Evolutionary conservation across 2,329 filamentous ascomycete species (phyloP).

Genomic region (Plenodomus tracheiphilus): DNA sequence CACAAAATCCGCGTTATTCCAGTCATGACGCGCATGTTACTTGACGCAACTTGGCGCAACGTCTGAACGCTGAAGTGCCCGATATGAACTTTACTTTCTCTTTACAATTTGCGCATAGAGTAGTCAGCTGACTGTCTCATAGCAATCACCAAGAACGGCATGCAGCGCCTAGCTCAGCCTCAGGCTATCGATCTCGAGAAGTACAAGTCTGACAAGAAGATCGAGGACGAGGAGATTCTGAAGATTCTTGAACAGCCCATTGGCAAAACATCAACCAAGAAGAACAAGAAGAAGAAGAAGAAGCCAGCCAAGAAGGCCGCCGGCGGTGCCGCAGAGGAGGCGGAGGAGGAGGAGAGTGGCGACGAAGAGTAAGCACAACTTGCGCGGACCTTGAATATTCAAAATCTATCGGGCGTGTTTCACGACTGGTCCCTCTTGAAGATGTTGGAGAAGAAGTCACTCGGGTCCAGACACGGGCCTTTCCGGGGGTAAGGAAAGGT

Average conservation of each 20-base stretch:
- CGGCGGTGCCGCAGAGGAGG: slow-evolving; percentile 49
- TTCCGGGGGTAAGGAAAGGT: background rate
- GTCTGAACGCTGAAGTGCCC: background rate
- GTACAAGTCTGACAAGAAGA: slow-evolving; percentile 96
- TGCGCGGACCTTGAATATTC: background rate
- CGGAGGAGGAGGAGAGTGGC: slow-evolving; percentile 39
- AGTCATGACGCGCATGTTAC: background rate
- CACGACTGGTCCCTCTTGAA: background rate
- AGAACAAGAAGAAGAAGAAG: slow-evolving; percentile 84
- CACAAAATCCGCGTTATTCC: background rate
- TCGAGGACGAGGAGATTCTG: slow-evolving; percentile 91
- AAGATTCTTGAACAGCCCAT: slow-evolving; percentile 91
- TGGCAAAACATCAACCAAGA: slow-evolving; percentile 66
- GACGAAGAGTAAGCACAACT: slow-evolving; percentile 40
- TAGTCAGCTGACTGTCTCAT: slow-evolving; percentile 16
- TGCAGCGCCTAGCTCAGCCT: slow-evolving; percentile 81
- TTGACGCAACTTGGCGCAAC: background rate
- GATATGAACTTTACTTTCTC: background rate
- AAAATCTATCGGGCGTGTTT: background rate
- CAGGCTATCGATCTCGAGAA: slow-evolving; percentile 76
- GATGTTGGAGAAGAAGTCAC: background rate
- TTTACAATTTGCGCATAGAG: background rate
- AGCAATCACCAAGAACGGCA: slow-evolving; percentile 98
- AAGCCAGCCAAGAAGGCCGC: slow-evolving; percentile 67
- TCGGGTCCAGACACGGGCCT: background rate